Conservation (phyloP, 208 protist genomes). For the Trypanosoma brucei region DNA sequence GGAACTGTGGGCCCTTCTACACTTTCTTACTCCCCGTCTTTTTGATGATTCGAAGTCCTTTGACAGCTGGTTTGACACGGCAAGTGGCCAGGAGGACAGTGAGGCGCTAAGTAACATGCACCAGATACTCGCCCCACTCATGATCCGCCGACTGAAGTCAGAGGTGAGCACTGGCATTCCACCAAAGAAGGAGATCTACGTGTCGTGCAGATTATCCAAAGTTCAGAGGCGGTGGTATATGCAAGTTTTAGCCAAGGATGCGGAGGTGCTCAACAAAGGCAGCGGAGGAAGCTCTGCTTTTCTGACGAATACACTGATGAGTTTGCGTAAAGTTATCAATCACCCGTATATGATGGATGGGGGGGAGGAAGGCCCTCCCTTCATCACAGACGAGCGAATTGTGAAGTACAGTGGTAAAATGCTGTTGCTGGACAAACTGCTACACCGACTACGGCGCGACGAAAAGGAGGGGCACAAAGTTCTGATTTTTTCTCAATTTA, state of each 20-base stretch:
- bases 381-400: conserved; percentile 88
- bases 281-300: conserved; percentile 41
- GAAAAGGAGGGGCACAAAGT: conserved; percentile 89
- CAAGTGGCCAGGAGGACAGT: conserved; percentile 74
- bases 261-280: conserved; percentile 91
- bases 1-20: conserved; percentile 95
- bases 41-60: conserved; percentile 88
- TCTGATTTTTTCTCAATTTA: conserved; percentile 99
- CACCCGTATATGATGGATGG: conserved; percentile 96
- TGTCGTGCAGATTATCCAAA: conserved; percentile 90
- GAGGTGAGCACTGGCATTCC: conserved; percentile 96
- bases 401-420: conserved; percentile 93
- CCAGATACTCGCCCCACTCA: conserved; percentile 93
- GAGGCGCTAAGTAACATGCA: conserved; percentile 81
- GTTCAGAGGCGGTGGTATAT: conserved; percentile 95
- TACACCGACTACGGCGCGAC: conserved; percentile 69
- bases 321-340: conserved; percentile 92
- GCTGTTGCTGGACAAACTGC: conserved; percentile 93
- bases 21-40: conserved; percentile 91
- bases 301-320: conserved; percentile 87
- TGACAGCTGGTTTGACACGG: conserved; percentile 92
- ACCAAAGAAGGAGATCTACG: conserved; percentile 98
- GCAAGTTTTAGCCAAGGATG: conserved; percentile 93
- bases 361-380: conserved; percentile 88
- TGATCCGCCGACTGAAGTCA: conserved; percentile 95